Evolutionary conservation across 2,329 filamentous ascomycete genomes (phyloP).

Genomic region (Immersiporthe knoxdaviesiana): DNA sequence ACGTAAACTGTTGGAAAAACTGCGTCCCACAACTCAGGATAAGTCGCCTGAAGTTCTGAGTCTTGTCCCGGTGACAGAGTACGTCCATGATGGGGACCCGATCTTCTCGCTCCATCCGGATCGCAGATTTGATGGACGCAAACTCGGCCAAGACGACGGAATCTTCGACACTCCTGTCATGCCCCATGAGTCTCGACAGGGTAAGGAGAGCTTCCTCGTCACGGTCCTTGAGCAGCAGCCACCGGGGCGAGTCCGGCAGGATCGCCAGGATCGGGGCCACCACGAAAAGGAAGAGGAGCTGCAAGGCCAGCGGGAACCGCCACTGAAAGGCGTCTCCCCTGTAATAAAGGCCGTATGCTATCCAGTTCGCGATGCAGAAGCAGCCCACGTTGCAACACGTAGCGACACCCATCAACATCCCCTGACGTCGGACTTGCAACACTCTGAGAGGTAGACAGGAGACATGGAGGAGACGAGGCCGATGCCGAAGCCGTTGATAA

Average conservation of each 20-base stretch:
- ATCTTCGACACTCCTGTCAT: conserved; percentile 40
- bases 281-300: conserved; percentile 40
- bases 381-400: conserved; percentile 45
- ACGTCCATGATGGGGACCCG: conserved; percentile 40
- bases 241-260: conserved; percentile 55
- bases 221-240: conserved; percentile 56
- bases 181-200: conserved; percentile 59
- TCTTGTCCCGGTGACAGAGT: conserved; percentile 43
- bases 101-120: conserved; percentile 42
- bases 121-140: conserved; percentile 41
- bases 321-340: conserved; percentile 34
- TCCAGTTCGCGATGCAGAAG: conserved; percentile 53
- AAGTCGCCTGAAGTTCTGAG: conserved; percentile 42
- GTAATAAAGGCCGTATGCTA: conserved; percentile 38
- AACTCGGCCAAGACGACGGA: conserved; percentile 39
- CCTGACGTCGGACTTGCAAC: conserved; percentile 42
- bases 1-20: conserved; percentile 51
- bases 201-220: conserved; percentile 59
- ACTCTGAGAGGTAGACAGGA: conserved; percentile 41
- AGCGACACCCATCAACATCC: conserved; percentile 50
- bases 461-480: conserved; percentile 41
- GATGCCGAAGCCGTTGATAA: conserved; percentile 47
- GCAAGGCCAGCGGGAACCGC: conserved; percentile 36
- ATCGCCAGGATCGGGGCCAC: conserved; percentile 38
- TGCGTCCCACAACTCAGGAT: conserved; percentile 48